Evolutionary conservation across 495 filamentous ascomycete species (phyloP), one percentile per base, ranked within the genome.

Genomic region (Trichoderma virens): DNA sequence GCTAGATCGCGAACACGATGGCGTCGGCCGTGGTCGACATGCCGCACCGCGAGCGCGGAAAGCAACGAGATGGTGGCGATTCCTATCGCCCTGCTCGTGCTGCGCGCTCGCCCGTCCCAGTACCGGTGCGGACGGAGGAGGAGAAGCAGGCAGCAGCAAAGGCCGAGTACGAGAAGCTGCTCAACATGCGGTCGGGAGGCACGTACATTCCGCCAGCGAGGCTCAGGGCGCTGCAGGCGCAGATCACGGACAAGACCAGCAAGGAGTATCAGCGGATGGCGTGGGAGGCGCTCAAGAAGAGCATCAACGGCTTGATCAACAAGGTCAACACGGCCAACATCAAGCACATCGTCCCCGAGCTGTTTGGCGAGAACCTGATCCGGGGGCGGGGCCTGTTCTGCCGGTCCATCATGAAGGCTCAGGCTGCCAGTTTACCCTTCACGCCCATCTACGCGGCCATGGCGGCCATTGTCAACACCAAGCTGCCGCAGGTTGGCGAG

Each of bases 221-320:
- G 64, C 82, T 99, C 63, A 86, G 93, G 62, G 93, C 94, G 14
- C 82, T 99, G 64, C 94, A 99, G 75, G 90, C 93, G 38, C 90
- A 95, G 74, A 95, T 99, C 73, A 98, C 93, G 61, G 94, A 99
- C 75, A 96, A 95, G 80, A 86, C 77, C 54, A 94, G 87, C 74
- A 95, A 96, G 75, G 95, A 99, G 75, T 99, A 96, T 74, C 94
- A 99, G 80, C 89, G 95, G 61, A 94, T 99, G 91, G 92, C 93
- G 2, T 98, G 95, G 95, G 95, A 98, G 73, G 93, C 94, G 11
- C 74, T 98, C 71, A 99, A 99, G 79, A 99, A 99, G 80, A 93
- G 90, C 23, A 96, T 99, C 79, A 97, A 99, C 72, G 94, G 94
- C 70, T 78, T 99, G 32, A 93, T 98, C 78, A 99, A 99, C 80